These are phyloP conservation scores for Mortierella hygrophila DNA, from an alignment of 192 early-diverging fungal genomes.

Conservation along the genomic window DNA sequence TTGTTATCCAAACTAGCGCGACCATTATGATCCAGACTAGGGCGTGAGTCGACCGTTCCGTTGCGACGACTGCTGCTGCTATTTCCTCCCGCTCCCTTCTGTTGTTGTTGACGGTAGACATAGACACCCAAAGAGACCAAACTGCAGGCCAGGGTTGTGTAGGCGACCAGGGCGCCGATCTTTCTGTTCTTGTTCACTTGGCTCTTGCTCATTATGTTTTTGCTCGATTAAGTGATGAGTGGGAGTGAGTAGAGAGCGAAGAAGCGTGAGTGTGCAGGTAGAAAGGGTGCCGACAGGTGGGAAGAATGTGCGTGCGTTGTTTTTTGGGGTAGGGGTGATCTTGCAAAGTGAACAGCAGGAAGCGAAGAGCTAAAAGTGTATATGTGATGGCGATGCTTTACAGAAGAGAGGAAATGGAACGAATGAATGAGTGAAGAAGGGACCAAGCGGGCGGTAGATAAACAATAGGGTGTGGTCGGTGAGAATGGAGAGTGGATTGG, in stretches of 20 bases:
- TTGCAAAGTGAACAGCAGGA: slow-evolving; percentile 36
- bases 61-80: slow-evolving; percentile 8
- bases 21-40: slow-evolving; percentile 21
- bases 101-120: slow-evolving; percentile 37
- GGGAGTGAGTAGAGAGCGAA: not conserved
- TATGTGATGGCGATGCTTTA: not conserved
- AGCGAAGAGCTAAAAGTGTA: not conserved
- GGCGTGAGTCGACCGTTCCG: too few species aligned
- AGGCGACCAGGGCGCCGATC: slow-evolving; percentile 39
- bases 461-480: not conserved
- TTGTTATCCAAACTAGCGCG: slow-evolving; percentile 21
- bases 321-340: slow-evolving; percentile 6
- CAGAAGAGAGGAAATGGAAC: too few species aligned
- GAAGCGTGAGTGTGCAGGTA: too few species aligned
- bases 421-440: not conserved
- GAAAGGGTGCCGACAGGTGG: not conserved
- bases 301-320: not conserved
- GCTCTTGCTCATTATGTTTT: slow-evolving; percentile 40
- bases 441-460: not conserved
- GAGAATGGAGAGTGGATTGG: not conserved
- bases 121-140: slow-evolving; percentile 40
- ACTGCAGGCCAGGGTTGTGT: slow-evolving; percentile 44
- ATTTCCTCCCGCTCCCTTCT: not conserved
- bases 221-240: not conserved
- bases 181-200: slow-evolving; percentile 28